A percentile compares a stretch with the other conserved stretches of the same genome.
These are phyloP conservation scores for Hymenoscyphus infarciens DNA, from an alignment of 2,329 filamentous ascomycete species.

Conservation along the genomic window DNA sequence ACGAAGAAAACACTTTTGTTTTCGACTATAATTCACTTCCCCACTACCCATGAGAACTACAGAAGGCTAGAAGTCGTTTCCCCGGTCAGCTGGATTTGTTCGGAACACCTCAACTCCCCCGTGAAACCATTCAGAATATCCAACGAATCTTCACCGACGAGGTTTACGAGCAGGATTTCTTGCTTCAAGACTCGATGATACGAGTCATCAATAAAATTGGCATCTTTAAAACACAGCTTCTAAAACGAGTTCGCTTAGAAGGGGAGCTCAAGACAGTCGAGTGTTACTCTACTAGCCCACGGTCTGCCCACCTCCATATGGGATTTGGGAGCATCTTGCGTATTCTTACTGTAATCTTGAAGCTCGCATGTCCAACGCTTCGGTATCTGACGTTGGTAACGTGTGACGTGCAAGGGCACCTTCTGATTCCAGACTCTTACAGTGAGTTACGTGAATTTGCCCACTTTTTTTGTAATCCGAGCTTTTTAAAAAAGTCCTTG, in stretches of 20 bases:
- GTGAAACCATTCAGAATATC: not conserved
- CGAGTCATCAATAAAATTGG: not conserved
- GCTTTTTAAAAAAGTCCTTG: too few species aligned
- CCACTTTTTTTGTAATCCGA: too few species aligned
- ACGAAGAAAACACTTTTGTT: not conserved
- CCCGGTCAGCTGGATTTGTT: not conserved
- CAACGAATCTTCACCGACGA: not conserved
- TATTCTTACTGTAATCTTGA: not conserved
- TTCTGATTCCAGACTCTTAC: not conserved
- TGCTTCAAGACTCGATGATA: not conserved
- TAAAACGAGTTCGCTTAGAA: not conserved
- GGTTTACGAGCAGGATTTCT: not conserved
- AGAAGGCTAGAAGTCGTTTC: not conserved
- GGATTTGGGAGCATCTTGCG: not conserved
- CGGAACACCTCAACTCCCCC: not conserved
- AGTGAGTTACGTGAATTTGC: too few species aligned
- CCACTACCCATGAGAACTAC: not conserved
- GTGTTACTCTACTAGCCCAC: too few species aligned
- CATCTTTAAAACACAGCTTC: not conserved
- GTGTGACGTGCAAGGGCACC: not conserved
- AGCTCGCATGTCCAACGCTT: not conserved
- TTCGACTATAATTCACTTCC: not conserved
- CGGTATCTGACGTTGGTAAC: not conserved
- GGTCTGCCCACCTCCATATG: not conserved
- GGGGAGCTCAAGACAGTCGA: not conserved